Evolutionary conservation across 306 rosid genomes (phyloP), one percentile per base, ranked within the genome.

Genomic region (Dryas drummondii): DNA sequence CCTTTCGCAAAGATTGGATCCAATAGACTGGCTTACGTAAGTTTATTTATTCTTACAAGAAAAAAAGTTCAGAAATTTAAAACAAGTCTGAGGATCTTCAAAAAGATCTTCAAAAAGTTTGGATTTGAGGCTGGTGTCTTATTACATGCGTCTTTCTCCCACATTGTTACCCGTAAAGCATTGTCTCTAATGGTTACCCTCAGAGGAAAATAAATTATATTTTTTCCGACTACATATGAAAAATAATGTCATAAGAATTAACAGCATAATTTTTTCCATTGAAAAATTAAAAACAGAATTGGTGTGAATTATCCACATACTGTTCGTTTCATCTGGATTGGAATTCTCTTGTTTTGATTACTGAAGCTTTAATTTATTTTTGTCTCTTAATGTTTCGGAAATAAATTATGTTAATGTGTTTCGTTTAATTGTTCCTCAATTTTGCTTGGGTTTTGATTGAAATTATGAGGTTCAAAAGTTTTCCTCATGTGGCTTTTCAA

Each of bases 11-110:
- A 89, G 86, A 77, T 81, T 94, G 83, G 99, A 94, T 84, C 99
- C 99, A 59, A 92, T 94, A 71, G 99, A 94, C 82, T 94, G 99
- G 99, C 97, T 92, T 60, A 94, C 99, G 99, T 94, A 80, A 90
- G 97, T 83, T 83, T 50, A 22, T 66, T 17, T 44, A 49, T 68
- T 48, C 46, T 14, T 15, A 2, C 16, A 9, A 61, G 9, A 61
- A 4, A 22, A 15, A 12, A 32, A 45, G 12, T 32, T 65, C 4
- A 13, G 40, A n/a, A 42, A 60, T 62, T 11, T 22, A 32, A 32
- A 67, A 52, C 55, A 3, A n/a, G 32, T 32, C 7, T 19, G 27
- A 41, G 3, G 27, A 70, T 44, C 12, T 22, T 42, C 61, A 7
- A 41, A 40, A 50, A 45, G 27, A 70, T 44, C 12, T 22, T 42